Conservation (phyloP, 306 rosid genomes). For the Quercus parvula region DNA sequence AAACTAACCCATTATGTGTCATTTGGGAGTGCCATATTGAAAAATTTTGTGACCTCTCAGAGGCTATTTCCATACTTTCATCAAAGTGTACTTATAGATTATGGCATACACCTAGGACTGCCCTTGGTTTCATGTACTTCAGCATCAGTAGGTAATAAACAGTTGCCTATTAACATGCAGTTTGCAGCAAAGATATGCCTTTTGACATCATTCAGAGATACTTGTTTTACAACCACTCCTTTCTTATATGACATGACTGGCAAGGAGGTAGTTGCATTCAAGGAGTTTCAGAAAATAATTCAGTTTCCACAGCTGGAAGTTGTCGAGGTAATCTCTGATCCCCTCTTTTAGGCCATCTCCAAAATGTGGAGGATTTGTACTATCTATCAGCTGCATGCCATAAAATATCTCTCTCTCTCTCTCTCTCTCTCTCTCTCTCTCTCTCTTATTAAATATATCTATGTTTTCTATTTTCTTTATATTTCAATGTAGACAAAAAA, state of each 20-base stretch:
- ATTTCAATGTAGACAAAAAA: not conserved
- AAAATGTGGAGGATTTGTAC: conserved; percentile 6
- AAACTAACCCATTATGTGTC: too few species aligned
- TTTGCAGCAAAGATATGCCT: conserved; percentile 86
- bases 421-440: not conserved
- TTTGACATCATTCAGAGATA: conserved; percentile 83
- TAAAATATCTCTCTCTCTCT: not conserved
- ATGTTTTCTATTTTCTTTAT: not conserved
- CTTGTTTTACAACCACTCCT: conserved; percentile 43
- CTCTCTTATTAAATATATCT: not conserved
- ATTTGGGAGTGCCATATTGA: too few species aligned
- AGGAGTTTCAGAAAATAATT: too few species aligned
- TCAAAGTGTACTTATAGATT: too few species aligned
- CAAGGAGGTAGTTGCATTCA: too few species aligned
- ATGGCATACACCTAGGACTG: too few species aligned
- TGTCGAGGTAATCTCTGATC: conserved; percentile 40
- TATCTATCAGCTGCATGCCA: conserved; percentile 7
- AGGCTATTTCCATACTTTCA: too few species aligned
- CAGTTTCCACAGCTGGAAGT: too few species aligned
- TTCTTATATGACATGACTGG: not conserved
- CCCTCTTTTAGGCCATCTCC: conserved; percentile 2
- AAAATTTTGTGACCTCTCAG: too few species aligned
- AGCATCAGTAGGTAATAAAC: not conserved
- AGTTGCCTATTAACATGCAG: conserved; percentile 41
- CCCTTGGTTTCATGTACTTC: not conserved